Percentiles rank a stretch among this genome's conserved stretches.
Conservation (phyloP, 148 eudicot species). For the Persicaria maculosa region DNA sequence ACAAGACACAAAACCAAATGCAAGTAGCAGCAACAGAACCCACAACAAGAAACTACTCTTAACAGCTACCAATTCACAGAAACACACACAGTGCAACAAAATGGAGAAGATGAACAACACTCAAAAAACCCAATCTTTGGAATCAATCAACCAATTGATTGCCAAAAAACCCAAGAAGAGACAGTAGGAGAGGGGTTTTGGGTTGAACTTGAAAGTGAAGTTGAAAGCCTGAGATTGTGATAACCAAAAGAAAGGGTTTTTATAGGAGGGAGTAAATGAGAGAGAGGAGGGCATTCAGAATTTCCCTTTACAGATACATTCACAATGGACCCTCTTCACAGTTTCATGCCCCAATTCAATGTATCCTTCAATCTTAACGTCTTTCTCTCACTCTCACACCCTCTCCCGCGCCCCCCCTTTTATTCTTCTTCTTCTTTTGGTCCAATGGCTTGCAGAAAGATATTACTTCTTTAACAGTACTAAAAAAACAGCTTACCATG, state of each 20-base stretch:
- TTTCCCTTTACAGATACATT: not conserved
- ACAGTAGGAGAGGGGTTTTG: not conserved
- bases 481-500: too few relatives aligned
- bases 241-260: not conserved
- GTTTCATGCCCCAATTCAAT: constrained; percentile 7
- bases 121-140: not conserved
- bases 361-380: not conserved
- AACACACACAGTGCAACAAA: not conserved
- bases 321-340: not conserved
- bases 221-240: not conserved
- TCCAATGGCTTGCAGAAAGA: not conserved
- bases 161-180: not conserved
- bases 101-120: not conserved
- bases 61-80: not conserved
- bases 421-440: not conserved
- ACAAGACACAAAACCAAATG: not conserved
- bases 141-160: not conserved
- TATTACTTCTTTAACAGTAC: not conserved
- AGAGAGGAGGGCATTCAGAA: not conserved
- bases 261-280: not conserved
- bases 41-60: constrained; percentile 1
- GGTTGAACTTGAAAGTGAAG: not conserved
- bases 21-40: not conserved
- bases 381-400: not conserved
- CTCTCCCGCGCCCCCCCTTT: constrained; percentile 1